phyloP scores from a whole-genome alignment of 495 filamentous ascomycete genomes.

The Podospora pseudopauciseta region DNA sequence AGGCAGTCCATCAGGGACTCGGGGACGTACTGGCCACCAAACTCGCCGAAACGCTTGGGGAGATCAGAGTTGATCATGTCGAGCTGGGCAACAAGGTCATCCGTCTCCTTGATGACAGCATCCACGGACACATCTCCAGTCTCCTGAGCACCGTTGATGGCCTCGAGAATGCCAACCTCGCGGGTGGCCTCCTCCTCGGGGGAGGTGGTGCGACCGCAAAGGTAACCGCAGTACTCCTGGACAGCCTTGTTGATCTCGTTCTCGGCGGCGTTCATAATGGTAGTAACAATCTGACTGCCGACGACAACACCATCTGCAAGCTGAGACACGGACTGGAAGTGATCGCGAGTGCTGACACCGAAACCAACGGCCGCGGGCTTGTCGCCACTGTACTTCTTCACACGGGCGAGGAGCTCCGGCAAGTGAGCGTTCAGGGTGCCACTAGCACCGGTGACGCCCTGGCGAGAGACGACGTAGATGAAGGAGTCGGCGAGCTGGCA shows the following conservation, averaged over 20 bases:
- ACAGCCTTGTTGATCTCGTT: conserved; percentile 72
- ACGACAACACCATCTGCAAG: conserved; percentile 96
- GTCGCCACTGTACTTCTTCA: conserved; percentile 90
- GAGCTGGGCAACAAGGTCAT: conserved; percentile 45
- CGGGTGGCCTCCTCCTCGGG: conserved; percentile 45
- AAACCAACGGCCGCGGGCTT: conserved; percentile 90
- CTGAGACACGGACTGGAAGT: conserved; percentile 79
- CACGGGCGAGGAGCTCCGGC: conserved; percentile 72
- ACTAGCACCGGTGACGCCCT: conserved; percentile 92
- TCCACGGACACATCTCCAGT: conserved; percentile 56
- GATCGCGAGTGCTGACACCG: conserved; percentile 90
- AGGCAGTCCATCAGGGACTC: conserved; percentile 98
- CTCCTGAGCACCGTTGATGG: conserved; percentile 52
- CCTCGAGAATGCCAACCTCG: conserved; percentile 63
- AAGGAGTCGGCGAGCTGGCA: conserved; percentile 98
- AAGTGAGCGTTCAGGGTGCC: conserved; percentile 76
- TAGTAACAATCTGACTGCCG: conserved; percentile 86
- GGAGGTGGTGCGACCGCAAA: conserved; percentile 60
- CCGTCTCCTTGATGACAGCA: conserved; percentile 37
- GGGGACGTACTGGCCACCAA: conserved; percentile 97
- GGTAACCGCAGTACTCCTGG: conserved; percentile 77
- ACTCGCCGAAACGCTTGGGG: conserved; percentile 89
- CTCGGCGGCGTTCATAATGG: conserved; percentile 63
- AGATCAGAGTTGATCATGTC: conserved; percentile 51
- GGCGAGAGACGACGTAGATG: conserved; percentile 97